A percentile compares a stretch with the other conserved stretches of the same genome.
phyloP scores from a whole-genome alignment of 1,284 basidiomycete genomes.

The Phylloporus sp. region DNA sequence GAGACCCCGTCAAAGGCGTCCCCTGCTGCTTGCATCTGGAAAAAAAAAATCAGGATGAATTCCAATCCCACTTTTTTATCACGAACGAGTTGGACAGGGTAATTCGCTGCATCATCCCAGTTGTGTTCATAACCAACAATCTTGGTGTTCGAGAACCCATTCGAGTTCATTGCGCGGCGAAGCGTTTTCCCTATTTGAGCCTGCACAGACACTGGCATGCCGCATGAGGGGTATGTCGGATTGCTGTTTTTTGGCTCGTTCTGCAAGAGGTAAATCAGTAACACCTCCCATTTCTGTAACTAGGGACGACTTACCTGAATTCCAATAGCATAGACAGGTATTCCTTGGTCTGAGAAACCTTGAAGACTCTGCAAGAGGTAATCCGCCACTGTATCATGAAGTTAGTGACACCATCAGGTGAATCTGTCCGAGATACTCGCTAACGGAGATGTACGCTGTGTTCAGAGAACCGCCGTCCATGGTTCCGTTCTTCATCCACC shows the following conservation, averaged over 20 bases:
- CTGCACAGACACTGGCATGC: slow-evolving; percentile 43
- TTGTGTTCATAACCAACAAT: slow-evolving; percentile 56
- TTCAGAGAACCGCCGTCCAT: slow-evolving; percentile 51
- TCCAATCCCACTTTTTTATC: background rate
- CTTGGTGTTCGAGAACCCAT: slow-evolving; percentile 47
- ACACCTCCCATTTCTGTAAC: background rate
- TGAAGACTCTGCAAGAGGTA: slow-evolving; percentile 53
- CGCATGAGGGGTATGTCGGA: slow-evolving; percentile 49
- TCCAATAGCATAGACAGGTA: slow-evolving; percentile 47
- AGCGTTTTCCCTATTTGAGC: slow-evolving; percentile 47
- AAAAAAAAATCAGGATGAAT: background rate
- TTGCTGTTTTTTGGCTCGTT: slow-evolving; percentile 55
- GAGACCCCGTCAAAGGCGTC: slow-evolving; percentile 51
- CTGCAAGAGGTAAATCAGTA: slow-evolving; percentile 29
- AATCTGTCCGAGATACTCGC: slow-evolving; percentile 29
- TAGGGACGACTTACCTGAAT: slow-evolving; percentile 44
- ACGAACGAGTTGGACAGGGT: slow-evolving; percentile 52
- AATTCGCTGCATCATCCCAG: slow-evolving; percentile 52
- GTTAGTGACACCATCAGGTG: background rate
- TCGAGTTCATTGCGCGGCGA: slow-evolving; percentile 48
- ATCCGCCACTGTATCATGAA: slow-evolving; percentile 43
- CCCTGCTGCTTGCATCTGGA: slow-evolving; percentile 51
- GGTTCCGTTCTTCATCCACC: slow-evolving; percentile 54
- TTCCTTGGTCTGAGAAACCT: slow-evolving; percentile 47
- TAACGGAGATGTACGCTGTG: slow-evolving; percentile 39